Conservation (phyloP, 2,329 filamentous ascomycete species). For the Thelonectria blattea region DNA sequence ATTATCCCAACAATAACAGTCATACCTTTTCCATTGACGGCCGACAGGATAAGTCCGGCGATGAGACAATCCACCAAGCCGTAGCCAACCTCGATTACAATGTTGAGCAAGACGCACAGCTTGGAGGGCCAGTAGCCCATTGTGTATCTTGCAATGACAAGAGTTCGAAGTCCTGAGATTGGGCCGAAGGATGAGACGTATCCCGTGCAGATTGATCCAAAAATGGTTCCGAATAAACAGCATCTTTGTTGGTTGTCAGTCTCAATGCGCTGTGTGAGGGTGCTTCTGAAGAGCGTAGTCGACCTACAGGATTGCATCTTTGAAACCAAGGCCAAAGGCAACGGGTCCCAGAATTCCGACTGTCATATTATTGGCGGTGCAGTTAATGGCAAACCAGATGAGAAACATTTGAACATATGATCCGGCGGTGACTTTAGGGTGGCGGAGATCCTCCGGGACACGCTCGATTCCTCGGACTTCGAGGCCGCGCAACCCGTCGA, state of each 20-base stretch:
- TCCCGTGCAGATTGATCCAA: not conserved
- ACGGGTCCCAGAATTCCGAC: not conserved
- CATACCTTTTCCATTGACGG: not conserved
- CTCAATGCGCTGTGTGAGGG: no score
- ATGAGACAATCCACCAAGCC: not conserved
- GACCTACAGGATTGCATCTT: not conserved
- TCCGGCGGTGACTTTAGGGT: not conserved
- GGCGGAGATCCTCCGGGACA: not conserved
- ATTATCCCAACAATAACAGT: not conserved
- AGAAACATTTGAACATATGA: not conserved
- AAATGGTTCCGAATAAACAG: not conserved
- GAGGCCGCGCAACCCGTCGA: not conserved
- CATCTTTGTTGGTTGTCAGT: not conserved
- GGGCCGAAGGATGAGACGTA: not conserved
- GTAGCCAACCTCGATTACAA: not conserved
- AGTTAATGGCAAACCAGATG: conserved; percentile 1
- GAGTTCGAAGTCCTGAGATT: not conserved
- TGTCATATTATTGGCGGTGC: conserved; percentile 3
- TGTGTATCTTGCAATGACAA: not conserved
- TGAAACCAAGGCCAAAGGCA: not conserved
- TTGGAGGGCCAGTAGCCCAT: not conserved
- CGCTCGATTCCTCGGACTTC: not conserved
- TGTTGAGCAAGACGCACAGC: not conserved
- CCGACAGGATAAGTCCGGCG: not conserved
- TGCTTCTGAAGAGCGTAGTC: not conserved